Evolutionary conservation across 73 alveolate genomes (phyloP).

Genomic region (Symbiodinium pilosum): DNA sequence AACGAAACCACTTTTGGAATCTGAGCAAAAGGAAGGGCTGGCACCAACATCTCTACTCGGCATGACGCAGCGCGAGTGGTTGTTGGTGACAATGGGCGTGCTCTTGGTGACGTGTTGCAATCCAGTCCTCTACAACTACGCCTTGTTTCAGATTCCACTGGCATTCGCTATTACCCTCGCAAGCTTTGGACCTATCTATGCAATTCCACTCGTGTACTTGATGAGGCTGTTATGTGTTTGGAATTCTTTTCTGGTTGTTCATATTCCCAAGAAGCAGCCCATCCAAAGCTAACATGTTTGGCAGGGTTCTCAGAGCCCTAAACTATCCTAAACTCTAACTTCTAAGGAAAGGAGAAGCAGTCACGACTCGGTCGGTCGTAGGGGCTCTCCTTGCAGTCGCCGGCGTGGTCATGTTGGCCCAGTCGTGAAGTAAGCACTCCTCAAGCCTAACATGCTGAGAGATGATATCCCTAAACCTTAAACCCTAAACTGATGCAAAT

Average conservation of each 20-base stretch:
- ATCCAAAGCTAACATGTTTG: neutral
- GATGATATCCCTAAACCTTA: no score
- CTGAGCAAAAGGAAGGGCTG: neutral
- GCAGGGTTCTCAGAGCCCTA: neutral
- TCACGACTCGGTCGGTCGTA: neutral
- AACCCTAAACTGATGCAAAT: no score
- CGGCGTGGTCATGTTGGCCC: slow-evolving; percentile 18
- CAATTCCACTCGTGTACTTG: slow-evolving; percentile 5
- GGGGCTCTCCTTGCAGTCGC: slow-evolving; percentile 8
- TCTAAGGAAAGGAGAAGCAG: neutral
- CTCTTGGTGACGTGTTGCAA: neutral
- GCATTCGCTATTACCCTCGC: slow-evolving; percentile 19
- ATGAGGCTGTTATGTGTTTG: neutral
- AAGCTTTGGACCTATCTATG: neutral
- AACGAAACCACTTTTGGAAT: neutral
- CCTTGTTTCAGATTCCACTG: slow-evolving; percentile 15
- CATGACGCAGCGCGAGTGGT: slow-evolving; percentile 16
- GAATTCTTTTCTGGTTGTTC: neutral
- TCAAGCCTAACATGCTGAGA: no score
- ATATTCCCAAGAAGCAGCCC: neutral
- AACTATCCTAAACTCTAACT: neutral
- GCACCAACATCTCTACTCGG: neutral
- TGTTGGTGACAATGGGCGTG: neutral
- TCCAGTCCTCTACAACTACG: neutral
- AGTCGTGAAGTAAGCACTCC: neutral